These are phyloP conservation scores for Coemansia erecta DNA, from an alignment of 192 early-diverging fungal species.

Conservation along the genomic window DNA sequence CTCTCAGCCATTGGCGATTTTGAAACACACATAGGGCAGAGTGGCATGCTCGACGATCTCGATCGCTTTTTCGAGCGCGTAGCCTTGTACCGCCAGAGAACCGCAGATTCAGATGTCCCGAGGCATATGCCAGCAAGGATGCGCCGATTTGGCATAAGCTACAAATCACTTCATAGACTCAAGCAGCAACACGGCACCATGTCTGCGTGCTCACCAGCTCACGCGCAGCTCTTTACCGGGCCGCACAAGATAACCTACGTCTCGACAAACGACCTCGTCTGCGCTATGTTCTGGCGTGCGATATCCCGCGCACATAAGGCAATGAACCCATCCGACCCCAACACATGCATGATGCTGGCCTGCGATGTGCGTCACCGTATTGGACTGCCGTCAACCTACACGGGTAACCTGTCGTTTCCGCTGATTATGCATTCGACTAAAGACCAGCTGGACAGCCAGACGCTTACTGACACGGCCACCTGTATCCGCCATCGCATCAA, in stretches of 20 bases:
- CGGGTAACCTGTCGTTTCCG: conserved; percentile 41
- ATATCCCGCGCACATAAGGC: conserved; percentile 25
- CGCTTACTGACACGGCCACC: conserved; percentile 33
- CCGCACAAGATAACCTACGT: conserved; percentile 16
- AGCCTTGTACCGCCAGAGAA: not conserved
- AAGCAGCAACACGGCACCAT: conserved; percentile 17
- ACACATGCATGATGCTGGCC: conserved; percentile 37
- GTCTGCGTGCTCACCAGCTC: conserved; percentile 3
- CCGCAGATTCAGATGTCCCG: not conserved
- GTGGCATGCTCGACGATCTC: not conserved
- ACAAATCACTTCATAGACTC: conserved; percentile 4
- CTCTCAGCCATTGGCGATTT: no score
- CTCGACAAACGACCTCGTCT: conserved; percentile 35
- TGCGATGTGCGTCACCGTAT: conserved; percentile 37
- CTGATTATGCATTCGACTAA: conserved; percentile 26
- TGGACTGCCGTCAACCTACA: conserved; percentile 16
- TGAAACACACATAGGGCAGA: no score
- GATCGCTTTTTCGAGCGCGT: conserved; percentile 6
- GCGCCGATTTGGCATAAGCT: conserved; percentile 14
- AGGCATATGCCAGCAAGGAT: not conserved
- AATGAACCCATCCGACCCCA: conserved; percentile 17
- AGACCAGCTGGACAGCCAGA: conserved; percentile 8
- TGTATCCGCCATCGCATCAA: conserved; percentile 23
- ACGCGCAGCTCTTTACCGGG: not conserved
- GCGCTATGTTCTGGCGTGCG: conserved; percentile 38